These are phyloP conservation scores for Diaporthe ampelina DNA, from an alignment of 2,329 filamentous ascomycete species.

Conservation along the genomic window DNA sequence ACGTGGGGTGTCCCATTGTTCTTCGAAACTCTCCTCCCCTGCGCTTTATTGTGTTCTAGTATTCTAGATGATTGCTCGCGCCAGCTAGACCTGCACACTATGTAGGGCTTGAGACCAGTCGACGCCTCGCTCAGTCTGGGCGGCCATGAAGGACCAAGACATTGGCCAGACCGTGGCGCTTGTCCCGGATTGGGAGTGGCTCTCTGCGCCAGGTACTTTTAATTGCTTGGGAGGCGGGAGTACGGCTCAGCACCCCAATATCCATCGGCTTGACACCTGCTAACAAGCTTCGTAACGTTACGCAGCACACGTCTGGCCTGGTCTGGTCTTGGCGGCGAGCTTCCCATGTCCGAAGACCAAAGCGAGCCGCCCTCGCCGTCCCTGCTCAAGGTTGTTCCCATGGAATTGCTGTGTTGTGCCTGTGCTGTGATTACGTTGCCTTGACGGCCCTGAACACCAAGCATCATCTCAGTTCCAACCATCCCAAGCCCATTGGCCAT, in stretches of 20 bases:
- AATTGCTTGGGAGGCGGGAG: slow-evolving; percentile 1
- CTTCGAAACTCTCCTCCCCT: neutral
- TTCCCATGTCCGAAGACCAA: slow-evolving; percentile 14
- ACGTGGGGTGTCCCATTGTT: slow-evolving; percentile 19
- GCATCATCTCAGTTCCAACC: neutral
- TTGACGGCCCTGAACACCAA: neutral
- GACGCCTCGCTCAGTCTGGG: slow-evolving; percentile 24
- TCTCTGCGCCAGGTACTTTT: slow-evolving; percentile 27
- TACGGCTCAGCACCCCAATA: slow-evolving; percentile 4
- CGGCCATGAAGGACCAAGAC: neutral
- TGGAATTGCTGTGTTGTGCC: neutral
- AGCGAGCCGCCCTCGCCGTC: slow-evolving; percentile 3
- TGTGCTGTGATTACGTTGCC: neutral
- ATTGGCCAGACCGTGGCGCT: slow-evolving; percentile 29
- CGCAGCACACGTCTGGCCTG: slow-evolving; percentile 26
- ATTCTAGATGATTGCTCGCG: neutral
- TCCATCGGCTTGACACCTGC: slow-evolving; percentile 21
- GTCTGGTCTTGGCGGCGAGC: slow-evolving; percentile 21
- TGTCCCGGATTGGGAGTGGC: slow-evolving; percentile 17
- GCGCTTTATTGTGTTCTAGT: neutral
- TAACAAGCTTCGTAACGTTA: slow-evolving; percentile 33
- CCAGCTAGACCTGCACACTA: too few relatives aligned
- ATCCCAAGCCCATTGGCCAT: slow-evolving; percentile 13
- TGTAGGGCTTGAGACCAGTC: slow-evolving; percentile 10
- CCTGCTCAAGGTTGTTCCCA: slow-evolving; percentile 3